phyloP scores from a whole-genome alignment of 495 filamentous ascomycete genomes.

The Penicillium malachiteum region DNA sequence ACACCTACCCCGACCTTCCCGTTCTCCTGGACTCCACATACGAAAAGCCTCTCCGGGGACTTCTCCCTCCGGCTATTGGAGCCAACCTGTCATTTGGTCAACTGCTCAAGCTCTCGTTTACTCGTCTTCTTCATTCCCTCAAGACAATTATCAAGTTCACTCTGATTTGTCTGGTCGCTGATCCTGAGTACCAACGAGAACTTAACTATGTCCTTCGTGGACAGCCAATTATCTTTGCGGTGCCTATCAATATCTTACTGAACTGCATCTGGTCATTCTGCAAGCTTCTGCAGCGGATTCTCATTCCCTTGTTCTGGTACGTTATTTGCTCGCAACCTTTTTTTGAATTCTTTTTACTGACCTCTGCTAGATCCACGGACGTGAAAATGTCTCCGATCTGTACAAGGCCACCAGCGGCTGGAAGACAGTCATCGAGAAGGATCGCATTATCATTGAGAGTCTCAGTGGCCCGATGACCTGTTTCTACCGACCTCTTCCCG shows the following conservation, averaged over 20 bases:
- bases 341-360: too few species aligned
- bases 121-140: neutral
- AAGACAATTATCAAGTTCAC: neutral
- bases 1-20: neutral
- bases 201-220: neutral
- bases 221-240: neutral
- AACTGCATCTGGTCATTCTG: slow-evolving; percentile 3
- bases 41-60: neutral
- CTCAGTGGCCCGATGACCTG: slow-evolving; percentile 2
- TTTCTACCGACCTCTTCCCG: slow-evolving; percentile 2
- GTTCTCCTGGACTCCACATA: slow-evolving; percentile 1
- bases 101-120: neutral
- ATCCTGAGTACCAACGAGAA: slow-evolving; percentile 6
- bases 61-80: neutral
- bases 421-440: slow-evolving; percentile 6
- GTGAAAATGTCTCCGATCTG: neutral
- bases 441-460: slow-evolving; percentile 2
- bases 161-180: neutral
- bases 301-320: slow-evolving; percentile 3
- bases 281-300: slow-evolving; percentile 2
- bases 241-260: neutral
- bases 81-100: neutral
- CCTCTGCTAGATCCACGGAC: too few species aligned
- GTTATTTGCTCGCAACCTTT: too few species aligned
- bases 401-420: slow-evolving; percentile 4